phyloP scores from a whole-genome alignment of 1,139 yeast genomes.

The Debaryomyces subglobosus region DNA sequence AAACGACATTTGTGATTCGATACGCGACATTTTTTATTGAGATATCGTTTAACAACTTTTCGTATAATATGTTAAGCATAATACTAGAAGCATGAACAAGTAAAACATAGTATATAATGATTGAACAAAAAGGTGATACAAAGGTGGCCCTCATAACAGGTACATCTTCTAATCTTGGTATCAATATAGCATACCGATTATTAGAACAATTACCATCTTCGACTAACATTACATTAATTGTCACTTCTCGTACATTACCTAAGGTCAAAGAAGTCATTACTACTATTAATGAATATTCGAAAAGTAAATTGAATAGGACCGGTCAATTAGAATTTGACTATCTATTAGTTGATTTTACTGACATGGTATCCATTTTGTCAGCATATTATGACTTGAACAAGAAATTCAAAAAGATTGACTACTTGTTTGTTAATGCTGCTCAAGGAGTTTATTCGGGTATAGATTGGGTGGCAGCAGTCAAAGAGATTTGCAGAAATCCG shows the following conservation, averaged over 20 bases:
- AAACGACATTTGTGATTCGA: not conserved
- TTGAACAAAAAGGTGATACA: conserved; percentile 18
- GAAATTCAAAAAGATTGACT: conserved; percentile 69
- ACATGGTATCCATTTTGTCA: conserved; percentile 80
- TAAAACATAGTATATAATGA: not conserved
- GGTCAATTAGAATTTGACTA: conserved; percentile 83
- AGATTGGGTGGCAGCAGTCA: conserved; percentile 77
- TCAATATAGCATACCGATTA: conserved; percentile 79
- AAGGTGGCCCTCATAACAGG: conserved; percentile 51
- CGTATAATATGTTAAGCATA: not conserved
- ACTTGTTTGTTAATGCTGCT: conserved; percentile 84
- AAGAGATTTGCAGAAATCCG: conserved; percentile 66
- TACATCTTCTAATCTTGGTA: conserved; percentile 73
- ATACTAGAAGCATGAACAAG: not conserved
- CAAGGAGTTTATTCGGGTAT: conserved; percentile 87
- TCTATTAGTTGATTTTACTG: conserved; percentile 81
- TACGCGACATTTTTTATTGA: not conserved
- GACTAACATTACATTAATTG: conserved; percentile 70
- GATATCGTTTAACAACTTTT: not conserved
- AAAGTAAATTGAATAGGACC: conserved; percentile 34
- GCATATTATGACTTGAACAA: conserved; percentile 73
- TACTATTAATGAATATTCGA: conserved; percentile 55
- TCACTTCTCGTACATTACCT: conserved; percentile 87
- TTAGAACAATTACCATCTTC: conserved; percentile 58
- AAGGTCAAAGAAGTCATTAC: conserved; percentile 78